Evolutionary conservation across 2,329 filamentous ascomycete genomes (phyloP).

Genomic region (Trichophyton rubrum): DNA sequence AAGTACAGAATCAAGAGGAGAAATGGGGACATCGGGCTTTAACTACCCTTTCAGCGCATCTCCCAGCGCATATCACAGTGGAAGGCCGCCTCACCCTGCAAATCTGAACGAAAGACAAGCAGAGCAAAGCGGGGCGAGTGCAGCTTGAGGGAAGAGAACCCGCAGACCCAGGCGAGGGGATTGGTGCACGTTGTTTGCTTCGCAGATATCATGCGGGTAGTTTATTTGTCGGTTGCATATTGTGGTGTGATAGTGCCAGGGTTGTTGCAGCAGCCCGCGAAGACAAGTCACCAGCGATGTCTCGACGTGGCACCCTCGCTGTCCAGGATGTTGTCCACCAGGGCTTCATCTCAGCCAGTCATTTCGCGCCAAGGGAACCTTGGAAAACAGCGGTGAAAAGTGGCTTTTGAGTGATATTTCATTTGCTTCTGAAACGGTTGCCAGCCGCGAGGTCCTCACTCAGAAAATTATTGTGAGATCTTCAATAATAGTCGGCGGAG

Average conservation of each 20-base stretch:
- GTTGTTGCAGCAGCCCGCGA: background rate
- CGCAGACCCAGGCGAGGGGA: background rate
- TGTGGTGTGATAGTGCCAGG: conserved; percentile 2
- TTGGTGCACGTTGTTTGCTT: conserved; percentile 2
- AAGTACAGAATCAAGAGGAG: conserved; percentile 2
- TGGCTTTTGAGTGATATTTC: background rate
- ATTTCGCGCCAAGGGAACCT: background rate
- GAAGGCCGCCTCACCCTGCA: conserved; percentile 1
- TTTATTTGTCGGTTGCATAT: conserved; percentile 2
- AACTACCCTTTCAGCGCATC: conserved; percentile 3
- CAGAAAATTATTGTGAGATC: background rate
- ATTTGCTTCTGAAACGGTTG: background rate
- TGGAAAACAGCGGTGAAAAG: background rate
- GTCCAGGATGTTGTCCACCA: background rate
- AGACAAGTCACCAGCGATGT: background rate
- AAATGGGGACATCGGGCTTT: conserved; percentile 19
- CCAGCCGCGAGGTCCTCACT: background rate
- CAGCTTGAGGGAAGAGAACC: background rate
- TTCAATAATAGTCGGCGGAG: background rate
- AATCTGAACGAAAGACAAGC: background rate
- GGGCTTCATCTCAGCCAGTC: background rate
- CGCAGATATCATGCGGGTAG: background rate
- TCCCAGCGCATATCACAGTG: background rate
- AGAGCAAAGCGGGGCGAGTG: background rate
- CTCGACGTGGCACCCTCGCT: conserved; percentile 3